Base-by-base conservation (phyloP, 2,329 filamentous ascomycete genomes). In the Conoideocrella luteorostrata region DNA sequence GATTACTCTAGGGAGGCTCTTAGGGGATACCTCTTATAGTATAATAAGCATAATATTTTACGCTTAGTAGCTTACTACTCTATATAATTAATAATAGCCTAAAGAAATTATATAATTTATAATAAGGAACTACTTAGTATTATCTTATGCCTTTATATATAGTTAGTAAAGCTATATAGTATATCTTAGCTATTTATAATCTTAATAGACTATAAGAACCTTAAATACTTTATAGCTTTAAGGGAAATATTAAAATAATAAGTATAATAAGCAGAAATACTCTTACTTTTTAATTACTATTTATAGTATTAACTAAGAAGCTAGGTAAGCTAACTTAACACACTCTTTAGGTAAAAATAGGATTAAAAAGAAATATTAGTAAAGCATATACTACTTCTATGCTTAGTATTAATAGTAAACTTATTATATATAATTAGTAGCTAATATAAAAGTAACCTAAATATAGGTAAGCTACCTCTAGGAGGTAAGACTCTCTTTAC, bases 21-120 rank as follows among this genome's bases (percentile, higher is more conserved):
- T 3, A 23, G 12, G 3, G 18, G 22, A 15, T 26, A 22, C n/a
- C 30, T 44, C 11, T 44, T 32, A 9, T 41, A 47, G 30, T 26
- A 40, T 18, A 41, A 39, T 28, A 43, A 45, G 11, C n/a, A 44
- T 12, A 23, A 22, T 20, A 46, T 46, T 12, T 32, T 44, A 38
- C 39, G 44, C 7, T 21, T 42, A 29, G 32, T 43, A 41, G 21
- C 28, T 4, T 46, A 43, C 20, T 45, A 45, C 20, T 44, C 34
- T 15, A 18, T 17, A 17, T 34, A 44, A 9, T 28, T 39, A 29
- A 23, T 37, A 15, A 3, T 34, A 24, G 30, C 35, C 39, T n/a
- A 50, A 26, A 22, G 38, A 17, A 47, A 47, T 29, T 50, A 47
- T 47, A 47, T 38, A 32, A 47, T 45, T 7, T 43, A 42, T 45